These are phyloP conservation scores for Capronia coronata DNA, from an alignment of 2,329 filamentous ascomycete genomes.

Conservation along the genomic window DNA sequence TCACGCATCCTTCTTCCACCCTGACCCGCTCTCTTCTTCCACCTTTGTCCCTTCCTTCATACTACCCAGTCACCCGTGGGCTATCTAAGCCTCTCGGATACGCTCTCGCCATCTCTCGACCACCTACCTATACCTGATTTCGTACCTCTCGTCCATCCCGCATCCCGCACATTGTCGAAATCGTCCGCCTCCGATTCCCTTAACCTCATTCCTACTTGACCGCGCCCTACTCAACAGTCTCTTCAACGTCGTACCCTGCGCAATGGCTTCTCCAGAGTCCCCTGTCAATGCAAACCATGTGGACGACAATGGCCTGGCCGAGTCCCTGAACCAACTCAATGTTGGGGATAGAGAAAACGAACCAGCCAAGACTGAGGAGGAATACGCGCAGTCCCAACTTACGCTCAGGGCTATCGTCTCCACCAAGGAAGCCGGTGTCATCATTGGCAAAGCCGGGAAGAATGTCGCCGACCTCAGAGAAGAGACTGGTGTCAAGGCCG, in stretches of 20 bases:
- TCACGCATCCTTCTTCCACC: constrained; percentile 12
- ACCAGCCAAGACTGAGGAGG: constrained; percentile 87
- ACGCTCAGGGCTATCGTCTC: constrained; percentile 96
- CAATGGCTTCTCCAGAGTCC: constrained; percentile 58
- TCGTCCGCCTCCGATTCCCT: neutral
- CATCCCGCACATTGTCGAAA: constrained; percentile 1
- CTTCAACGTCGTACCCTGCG: constrained; percentile 17
- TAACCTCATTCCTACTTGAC: neutral
- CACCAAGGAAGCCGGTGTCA: constrained; percentile 96
- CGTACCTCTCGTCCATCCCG: neutral
- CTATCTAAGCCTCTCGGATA: constrained; percentile 13
- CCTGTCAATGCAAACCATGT: constrained; percentile 47
- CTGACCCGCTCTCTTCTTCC: constrained; percentile 21
- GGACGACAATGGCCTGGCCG: constrained; percentile 56
- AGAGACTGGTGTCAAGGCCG: constrained; percentile 95
- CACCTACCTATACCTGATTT: neutral
- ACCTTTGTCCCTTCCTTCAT: constrained; percentile 21
- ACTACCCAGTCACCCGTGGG: constrained; percentile 16
- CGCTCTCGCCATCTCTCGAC: constrained; percentile 5
- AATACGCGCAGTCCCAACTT: constrained; percentile 86
- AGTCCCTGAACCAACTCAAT: constrained; percentile 60
- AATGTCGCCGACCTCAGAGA: constrained; percentile 96
- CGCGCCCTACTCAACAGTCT: neutral
- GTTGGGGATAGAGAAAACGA: constrained; percentile 61
- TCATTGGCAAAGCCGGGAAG: constrained; percentile 97